Evolutionary conservation across 1,284 basidiomycete genomes (phyloP).

Genomic region (Retiboletus flavoniger): DNA sequence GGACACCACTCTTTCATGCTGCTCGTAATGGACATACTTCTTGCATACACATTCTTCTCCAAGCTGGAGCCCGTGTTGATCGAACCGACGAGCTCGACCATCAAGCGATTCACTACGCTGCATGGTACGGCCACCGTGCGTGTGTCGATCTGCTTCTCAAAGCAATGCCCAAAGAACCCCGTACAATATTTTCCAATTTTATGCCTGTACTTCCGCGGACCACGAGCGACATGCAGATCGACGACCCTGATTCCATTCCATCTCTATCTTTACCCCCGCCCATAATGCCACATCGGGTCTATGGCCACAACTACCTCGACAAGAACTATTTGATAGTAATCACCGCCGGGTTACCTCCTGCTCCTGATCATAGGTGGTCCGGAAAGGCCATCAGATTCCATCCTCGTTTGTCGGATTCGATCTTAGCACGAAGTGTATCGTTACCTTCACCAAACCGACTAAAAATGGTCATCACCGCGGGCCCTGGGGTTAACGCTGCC

Average conservation of each 20-base stretch:
- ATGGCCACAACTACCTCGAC: slow-evolving; percentile 91
- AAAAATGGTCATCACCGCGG: slow-evolving; percentile 90
- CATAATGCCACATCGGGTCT: slow-evolving; percentile 93
- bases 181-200: slow-evolving; percentile 10
- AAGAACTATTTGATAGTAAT: slow-evolving; percentile 87
- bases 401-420: slow-evolving; percentile 65
- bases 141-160: slow-evolving; percentile 76
- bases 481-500: slow-evolving; percentile 75
- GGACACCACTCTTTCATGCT: slow-evolving; percentile 97
- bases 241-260: slow-evolving; percentile 86
- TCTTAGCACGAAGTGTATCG: slow-evolving; percentile 44
- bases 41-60: slow-evolving; percentile 78
- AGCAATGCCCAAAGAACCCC: slow-evolving; percentile 35
- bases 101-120: slow-evolving; percentile 90
- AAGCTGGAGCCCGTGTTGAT: slow-evolving; percentile 75
- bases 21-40: slow-evolving; percentile 82
- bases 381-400: slow-evolving; percentile 58
- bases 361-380: slow-evolving; percentile 28
- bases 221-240: slow-evolving; percentile 29
- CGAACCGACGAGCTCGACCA: slow-evolving; percentile 85
- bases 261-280: slow-evolving; percentile 93
- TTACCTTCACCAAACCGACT: slow-evolving; percentile 78
- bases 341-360: slow-evolving; percentile 71
- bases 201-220: slow-evolving; percentile 16
- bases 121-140: slow-evolving; percentile 92